Percentiles rank a stretch among this genome's conserved stretches.
phyloP scores from a whole-genome alignment of 1,139 yeast genomes.

The Trichomonascaceae sp. region DNA sequence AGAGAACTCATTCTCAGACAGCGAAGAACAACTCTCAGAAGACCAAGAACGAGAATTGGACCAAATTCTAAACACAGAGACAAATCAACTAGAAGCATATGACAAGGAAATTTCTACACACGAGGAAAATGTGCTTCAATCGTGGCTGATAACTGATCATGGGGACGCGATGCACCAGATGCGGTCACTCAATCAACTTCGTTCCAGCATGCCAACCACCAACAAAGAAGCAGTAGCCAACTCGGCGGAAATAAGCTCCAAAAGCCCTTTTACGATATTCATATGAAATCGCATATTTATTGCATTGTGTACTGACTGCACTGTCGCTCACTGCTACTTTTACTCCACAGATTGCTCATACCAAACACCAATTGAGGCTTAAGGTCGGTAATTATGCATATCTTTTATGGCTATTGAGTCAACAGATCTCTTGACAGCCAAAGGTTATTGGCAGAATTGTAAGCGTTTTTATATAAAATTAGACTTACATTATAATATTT shows the following conservation, averaged over 20 bases:
- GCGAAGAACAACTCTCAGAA: neutral
- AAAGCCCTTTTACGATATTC: slow-evolving; percentile 1
- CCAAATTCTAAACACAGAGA: neutral
- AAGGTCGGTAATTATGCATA: too few relatives aligned
- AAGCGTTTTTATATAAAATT: too few relatives aligned
- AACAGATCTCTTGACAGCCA: too few relatives aligned
- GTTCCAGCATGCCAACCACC: neutral
- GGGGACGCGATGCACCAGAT: neutral
- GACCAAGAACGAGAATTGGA: slow-evolving; percentile 5
- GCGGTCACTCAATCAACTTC: neutral
- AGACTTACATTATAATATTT: too few relatives aligned
- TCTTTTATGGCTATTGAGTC: too few relatives aligned
- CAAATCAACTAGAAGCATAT: neutral
- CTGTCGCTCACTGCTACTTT: too few relatives aligned
- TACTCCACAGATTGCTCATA: too few relatives aligned
- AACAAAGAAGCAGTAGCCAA: neutral
- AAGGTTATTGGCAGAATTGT: too few relatives aligned
- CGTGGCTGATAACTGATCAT: slow-evolving; percentile 5
- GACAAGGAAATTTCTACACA: slow-evolving; percentile 7
- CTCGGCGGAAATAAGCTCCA: neutral
- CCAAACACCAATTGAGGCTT: too few relatives aligned
- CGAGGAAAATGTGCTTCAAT: slow-evolving; percentile 4
- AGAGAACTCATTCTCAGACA: neutral
- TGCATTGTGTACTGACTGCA: neutral
- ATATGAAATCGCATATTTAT: neutral